These are phyloP conservation scores for Micractinium conductrix DNA, from an alignment of 139 green algal genomes.

Conservation along the genomic window DNA sequence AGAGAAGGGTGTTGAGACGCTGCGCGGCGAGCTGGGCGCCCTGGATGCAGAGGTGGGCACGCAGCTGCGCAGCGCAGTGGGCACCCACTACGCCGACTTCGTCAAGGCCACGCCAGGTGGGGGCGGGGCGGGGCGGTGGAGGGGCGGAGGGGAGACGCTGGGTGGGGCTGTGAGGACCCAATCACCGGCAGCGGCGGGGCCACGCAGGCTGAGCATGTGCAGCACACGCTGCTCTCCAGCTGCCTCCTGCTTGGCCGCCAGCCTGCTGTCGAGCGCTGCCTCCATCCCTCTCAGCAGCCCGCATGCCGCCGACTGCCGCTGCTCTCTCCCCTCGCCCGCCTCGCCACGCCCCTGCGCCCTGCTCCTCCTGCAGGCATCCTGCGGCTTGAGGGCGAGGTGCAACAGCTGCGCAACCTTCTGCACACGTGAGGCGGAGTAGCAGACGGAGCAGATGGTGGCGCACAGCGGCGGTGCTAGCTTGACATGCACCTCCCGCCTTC, in stretches of 20 bases:
- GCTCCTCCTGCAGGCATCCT: conserved; percentile 33
- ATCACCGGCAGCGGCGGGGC: too few relatives aligned
- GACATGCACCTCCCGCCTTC: too few relatives aligned
- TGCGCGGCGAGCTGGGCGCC: conserved; percentile 44
- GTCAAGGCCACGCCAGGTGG: conserved; percentile 28
- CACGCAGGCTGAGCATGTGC: too few relatives aligned
- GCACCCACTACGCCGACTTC: conserved; percentile 48
- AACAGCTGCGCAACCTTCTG: conserved; percentile 45
- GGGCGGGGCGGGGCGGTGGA: not conserved
- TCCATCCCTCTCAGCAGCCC: too few relatives aligned
- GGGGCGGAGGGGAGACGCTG: too few relatives aligned
- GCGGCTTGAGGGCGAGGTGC: conserved; percentile 48
- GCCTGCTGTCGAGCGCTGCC: too few relatives aligned
- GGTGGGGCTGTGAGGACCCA: too few relatives aligned
- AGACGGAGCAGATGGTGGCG: not conserved
- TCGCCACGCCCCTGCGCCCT: not conserved
- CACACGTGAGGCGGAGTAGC: conserved; percentile 19
- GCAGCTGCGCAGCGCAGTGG: conserved; percentile 41
- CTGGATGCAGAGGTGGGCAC: conserved; percentile 47
- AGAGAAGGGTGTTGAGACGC: conserved; percentile 54
- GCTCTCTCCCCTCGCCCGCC: not conserved
- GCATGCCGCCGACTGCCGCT: too few relatives aligned
- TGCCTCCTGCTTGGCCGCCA: not conserved
- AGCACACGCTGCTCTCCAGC: not conserved
- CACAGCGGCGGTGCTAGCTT: not conserved